Conservation (phyloP, 768 basidiomycete genomes). For the Mycena indigotica region DNA sequence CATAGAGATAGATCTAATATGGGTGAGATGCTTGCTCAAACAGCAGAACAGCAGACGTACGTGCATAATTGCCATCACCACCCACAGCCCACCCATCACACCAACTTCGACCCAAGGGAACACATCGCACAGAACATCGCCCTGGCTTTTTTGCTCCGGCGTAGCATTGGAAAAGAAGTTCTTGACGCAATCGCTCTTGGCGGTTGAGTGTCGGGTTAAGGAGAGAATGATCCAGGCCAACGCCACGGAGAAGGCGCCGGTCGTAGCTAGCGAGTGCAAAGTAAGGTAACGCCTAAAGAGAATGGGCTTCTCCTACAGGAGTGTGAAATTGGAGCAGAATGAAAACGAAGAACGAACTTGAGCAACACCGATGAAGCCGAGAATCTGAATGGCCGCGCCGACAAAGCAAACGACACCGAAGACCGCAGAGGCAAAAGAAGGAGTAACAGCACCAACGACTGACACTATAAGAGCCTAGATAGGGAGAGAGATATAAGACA, state of each 20-base stretch:
- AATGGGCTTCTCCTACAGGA: slow-evolving; percentile 63
- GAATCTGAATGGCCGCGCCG: slow-evolving; percentile 71
- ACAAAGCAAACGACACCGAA: slow-evolving; percentile 78
- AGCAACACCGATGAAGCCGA: slow-evolving; percentile 86
- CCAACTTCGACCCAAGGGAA: slow-evolving; percentile 94
- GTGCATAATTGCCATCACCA: slow-evolving; percentile 76
- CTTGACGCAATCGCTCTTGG: slow-evolving; percentile 64
- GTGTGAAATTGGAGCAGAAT: slow-evolving; percentile 4
- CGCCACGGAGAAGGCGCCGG: slow-evolving; percentile 72
- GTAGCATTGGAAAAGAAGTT: slow-evolving; percentile 53
- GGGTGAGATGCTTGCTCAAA: slow-evolving; percentile 10
- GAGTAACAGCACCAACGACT: slow-evolving; percentile 89
- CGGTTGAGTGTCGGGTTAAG: slow-evolving; percentile 72
- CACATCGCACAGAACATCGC: slow-evolving; percentile 77
- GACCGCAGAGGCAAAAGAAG: slow-evolving; percentile 72
- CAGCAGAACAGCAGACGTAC: slow-evolving; percentile 41
- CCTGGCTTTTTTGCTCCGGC: slow-evolving; percentile 46
- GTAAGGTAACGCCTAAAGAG: slow-evolving; percentile 70
- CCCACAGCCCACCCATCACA: slow-evolving; percentile 88
- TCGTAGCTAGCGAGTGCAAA: slow-evolving; percentile 56
- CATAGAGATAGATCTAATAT: slow-evolving; percentile 50
- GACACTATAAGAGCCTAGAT: slow-evolving; percentile 5
- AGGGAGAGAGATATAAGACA: slow-evolving; percentile 30
- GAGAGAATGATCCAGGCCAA: slow-evolving; percentile 84
- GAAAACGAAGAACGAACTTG: slow-evolving; percentile 48